Evolutionary conservation across 139 green algal species (phyloP), one percentile per base, ranked within the genome.

Genomic region (Chloropicon primus): DNA sequence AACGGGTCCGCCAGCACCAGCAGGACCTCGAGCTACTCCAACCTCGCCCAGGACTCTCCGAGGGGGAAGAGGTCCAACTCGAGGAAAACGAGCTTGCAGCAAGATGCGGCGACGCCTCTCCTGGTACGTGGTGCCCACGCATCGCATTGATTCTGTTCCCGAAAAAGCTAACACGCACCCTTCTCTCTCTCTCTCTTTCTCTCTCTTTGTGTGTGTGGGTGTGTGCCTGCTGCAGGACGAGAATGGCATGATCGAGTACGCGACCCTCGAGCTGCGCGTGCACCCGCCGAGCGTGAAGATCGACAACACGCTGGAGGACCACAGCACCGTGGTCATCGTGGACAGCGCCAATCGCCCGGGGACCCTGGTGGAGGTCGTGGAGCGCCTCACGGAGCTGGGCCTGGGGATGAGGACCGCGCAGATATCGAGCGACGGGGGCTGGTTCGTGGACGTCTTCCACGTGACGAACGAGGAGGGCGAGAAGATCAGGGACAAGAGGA

Each of bases 381-480:
- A 98, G 78, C 89, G 94, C 75, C 87, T 98, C 1, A 97, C 93
- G 1, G 94, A 97, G 84, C 81, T 98, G 1, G 90, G 92, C 1
- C 83, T 98, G 5, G 82, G 87, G 71, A 92, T 98, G 23, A 85
- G 81, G 24, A 86, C 84, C 3, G 92, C 94, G 0, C 84, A 90
- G 21, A 96, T 98, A 27, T 94, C 87, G 1, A 93, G 84, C 0
- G 94, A 98, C 75, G 92, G 94, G 3, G 94, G 92, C 23, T 98
- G 94, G 94, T 98, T 98, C 79, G 89, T 98, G 1, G 94, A 98
- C 79, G 94, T 95, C 27, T 97, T 98, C 82, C 86, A 92, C 72
- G 83, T 98, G 2, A 89, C 82, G 3, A 92, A 98, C 79, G 80
- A 85, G 10, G 81, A 87, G 1, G 90, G 87, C 1, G 86, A 83